Percentiles rank a stretch among this genome's conserved stretches.
These are phyloP conservation scores for Lipomyces orientalis DNA, from an alignment of 805 yeast genomes.

Conservation along the genomic window DNA sequence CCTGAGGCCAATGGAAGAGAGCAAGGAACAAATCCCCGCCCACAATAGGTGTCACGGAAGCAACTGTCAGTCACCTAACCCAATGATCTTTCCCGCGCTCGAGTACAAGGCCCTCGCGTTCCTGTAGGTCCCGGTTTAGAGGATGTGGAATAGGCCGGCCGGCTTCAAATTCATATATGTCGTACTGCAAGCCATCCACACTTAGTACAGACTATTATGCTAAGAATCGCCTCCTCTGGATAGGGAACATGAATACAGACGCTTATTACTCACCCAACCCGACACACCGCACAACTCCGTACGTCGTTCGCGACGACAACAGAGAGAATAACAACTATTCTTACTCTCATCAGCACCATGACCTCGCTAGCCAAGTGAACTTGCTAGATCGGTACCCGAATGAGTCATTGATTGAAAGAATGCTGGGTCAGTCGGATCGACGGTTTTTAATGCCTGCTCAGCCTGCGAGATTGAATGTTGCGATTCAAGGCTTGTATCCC, in stretches of 20 bases:
- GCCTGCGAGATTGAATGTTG: constrained; percentile 6
- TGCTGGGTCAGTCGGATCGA: not conserved
- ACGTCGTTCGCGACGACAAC: not conserved
- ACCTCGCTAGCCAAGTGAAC: not conserved
- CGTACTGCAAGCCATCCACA: not conserved
- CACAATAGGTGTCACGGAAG: too few relatives aligned
- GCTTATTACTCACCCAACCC: not conserved
- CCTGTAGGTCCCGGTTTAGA: not conserved
- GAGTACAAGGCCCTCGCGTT: not conserved
- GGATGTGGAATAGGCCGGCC: not conserved
- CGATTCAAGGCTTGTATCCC: not conserved
- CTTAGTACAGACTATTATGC: not conserved
- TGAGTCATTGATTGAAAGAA: not conserved
- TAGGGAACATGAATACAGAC: not conserved
- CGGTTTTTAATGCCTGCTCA: not conserved
- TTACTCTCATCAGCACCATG: not conserved
- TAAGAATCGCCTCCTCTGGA: not conserved
- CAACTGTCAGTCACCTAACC: not conserved
- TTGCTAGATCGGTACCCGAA: constrained; percentile 1
- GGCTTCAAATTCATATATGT: not conserved
- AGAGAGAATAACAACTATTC: not conserved
- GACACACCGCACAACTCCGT: not conserved
- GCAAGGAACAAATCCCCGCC: too few relatives aligned
- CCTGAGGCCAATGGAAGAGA: too few relatives aligned
- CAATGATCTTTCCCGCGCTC: not conserved